These are phyloP conservation scores for Phenoliferia sp. DNA, from an alignment of 1,284 basidiomycete genomes.

Conservation along the genomic window DNA sequence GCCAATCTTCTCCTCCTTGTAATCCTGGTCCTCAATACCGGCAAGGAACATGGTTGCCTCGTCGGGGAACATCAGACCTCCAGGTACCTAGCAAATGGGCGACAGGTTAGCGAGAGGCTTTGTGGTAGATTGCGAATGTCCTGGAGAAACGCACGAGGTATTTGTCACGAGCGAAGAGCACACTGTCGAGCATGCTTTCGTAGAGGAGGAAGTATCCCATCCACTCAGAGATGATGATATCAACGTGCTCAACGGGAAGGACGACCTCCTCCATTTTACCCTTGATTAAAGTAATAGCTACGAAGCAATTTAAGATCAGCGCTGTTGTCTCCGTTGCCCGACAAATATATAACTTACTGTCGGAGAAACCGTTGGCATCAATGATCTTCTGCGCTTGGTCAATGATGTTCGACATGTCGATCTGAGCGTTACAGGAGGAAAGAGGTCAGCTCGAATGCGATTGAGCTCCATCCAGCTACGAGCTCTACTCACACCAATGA, in stretches of 20 bases:
- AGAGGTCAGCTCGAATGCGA: background rate
- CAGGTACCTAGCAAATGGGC: constrained; percentile 46
- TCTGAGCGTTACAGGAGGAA: constrained; percentile 48
- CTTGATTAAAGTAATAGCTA: constrained; percentile 91
- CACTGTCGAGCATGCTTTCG: constrained; percentile 99
- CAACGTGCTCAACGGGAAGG: constrained; percentile 74
- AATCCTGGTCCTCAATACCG: constrained; percentile 98
- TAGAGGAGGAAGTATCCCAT: constrained; percentile 92
- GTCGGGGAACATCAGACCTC: constrained; percentile 93
- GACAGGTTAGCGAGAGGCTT: background rate
- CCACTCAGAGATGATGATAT: constrained; percentile 99
- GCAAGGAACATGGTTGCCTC: constrained; percentile 88
- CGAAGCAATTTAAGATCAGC: background rate
- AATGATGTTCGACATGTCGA: constrained; percentile 99
- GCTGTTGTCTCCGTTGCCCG: background rate
- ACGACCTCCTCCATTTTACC: constrained; percentile 84
- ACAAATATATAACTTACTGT: constrained; percentile 56
- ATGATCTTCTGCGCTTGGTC: constrained; percentile 98
- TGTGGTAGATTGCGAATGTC: background rate
- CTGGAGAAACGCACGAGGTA: constrained; percentile 60
- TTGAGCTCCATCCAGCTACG: background rate
- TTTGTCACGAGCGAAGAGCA: constrained; percentile 91
- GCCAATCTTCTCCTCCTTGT: constrained; percentile 99
- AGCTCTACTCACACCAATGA: constrained; percentile 71
- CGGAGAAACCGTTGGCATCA: constrained; percentile 90